Conservation (phyloP, 805 yeast species). For the Soucietia sequanensis region DNA sequence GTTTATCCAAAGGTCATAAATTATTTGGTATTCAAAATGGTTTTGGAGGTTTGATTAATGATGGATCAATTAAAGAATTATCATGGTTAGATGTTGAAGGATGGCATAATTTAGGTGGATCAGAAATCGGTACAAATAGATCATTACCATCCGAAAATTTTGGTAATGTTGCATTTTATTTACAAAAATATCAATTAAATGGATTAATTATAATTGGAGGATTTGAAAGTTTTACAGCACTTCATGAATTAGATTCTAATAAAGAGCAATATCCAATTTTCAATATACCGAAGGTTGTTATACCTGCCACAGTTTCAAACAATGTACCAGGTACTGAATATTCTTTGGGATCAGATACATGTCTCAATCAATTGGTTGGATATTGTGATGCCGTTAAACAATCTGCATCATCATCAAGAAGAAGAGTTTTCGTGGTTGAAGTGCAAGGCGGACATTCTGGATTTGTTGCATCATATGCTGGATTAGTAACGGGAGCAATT, state of each 20-base stretch:
- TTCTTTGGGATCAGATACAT: slow-evolving; percentile 73
- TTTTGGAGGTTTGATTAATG: slow-evolving; percentile 65
- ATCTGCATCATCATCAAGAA: slow-evolving; percentile 74
- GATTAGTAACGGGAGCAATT: slow-evolving; percentile 68
- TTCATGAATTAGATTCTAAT: slow-evolving; percentile 62
- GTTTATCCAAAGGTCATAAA: slow-evolving; percentile 72
- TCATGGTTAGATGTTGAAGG: slow-evolving; percentile 70
- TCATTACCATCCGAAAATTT: slow-evolving; percentile 64
- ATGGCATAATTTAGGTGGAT: slow-evolving; percentile 76
- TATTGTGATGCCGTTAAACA: slow-evolving; percentile 81
- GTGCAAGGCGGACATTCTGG: slow-evolving; percentile 88
- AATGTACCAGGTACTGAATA: slow-evolving; percentile 83
- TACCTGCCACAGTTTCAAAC: slow-evolving; percentile 79
- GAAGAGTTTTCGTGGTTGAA: slow-evolving; percentile 77
- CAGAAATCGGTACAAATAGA: slow-evolving; percentile 81
- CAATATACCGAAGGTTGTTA: slow-evolving; percentile 72
- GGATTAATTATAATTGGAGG: slow-evolving; percentile 80
- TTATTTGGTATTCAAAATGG: slow-evolving; percentile 75
- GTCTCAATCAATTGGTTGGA: slow-evolving; percentile 65
- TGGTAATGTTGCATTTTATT: slow-evolving; percentile 70
- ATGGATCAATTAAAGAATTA: slow-evolving; percentile 58
- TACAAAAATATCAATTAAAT: slow-evolving; percentile 65
- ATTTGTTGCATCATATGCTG: slow-evolving; percentile 67
- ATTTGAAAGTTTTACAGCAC: slow-evolving; percentile 73
- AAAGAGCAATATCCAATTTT: slow-evolving; percentile 65